Percentiles rank a stretch among this genome's conserved stretches.
Conservation (phyloP, 2,329 filamentous ascomycete genomes). For the Phialocephala sp. region DNA sequence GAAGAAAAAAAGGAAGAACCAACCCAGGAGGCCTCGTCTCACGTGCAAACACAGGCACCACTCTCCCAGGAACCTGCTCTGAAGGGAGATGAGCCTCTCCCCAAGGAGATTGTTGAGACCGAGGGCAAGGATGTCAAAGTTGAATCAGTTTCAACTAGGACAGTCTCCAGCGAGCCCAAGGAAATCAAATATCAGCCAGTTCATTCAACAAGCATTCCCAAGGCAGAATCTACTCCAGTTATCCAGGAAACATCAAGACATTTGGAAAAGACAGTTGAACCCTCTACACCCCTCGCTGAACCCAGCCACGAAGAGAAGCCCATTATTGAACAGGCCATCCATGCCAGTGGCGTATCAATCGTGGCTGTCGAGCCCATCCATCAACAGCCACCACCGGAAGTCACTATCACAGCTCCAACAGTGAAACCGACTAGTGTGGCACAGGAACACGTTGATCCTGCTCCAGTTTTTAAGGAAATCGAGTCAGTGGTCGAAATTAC, state of each 20-base stretch:
- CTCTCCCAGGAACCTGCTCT: not conserved
- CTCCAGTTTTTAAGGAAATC: not conserved
- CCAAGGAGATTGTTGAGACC: not conserved
- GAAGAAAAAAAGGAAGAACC: not conserved
- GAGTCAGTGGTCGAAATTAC: not conserved
- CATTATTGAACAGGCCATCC: not conserved
- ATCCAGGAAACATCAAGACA: not conserved
- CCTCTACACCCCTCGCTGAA: not conserved
- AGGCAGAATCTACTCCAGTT: not conserved
- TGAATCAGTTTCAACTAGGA: not conserved
- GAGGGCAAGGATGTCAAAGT: not conserved
- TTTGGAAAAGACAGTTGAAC: not conserved
- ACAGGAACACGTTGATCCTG: not conserved
- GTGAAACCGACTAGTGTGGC: no score
- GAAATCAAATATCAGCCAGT: not conserved
- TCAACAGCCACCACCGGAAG: no score
- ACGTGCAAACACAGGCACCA: not conserved
- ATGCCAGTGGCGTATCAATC: no score
- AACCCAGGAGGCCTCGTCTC: not conserved
- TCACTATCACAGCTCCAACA: no score
- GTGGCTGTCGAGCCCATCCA: no score
- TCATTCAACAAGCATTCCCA: not conserved
- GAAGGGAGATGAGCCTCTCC: not conserved
- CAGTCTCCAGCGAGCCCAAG: not conserved
- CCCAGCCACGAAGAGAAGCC: not conserved